Evolutionary conservation across 495 filamentous ascomycete species (phyloP).

Genomic region (Hypoxylon lenormandii): DNA sequence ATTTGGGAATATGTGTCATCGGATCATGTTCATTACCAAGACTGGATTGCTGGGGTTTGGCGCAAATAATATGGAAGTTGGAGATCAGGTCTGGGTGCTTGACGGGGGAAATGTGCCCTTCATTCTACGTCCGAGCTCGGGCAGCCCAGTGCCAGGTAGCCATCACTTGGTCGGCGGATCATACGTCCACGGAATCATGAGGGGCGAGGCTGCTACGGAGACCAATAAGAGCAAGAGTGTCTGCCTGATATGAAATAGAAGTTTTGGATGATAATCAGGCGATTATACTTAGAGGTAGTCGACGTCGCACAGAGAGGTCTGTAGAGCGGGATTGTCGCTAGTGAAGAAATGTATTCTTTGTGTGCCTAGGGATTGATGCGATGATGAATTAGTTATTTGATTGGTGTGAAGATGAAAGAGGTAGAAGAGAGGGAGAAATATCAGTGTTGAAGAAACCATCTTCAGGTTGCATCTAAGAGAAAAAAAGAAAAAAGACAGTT

Average conservation of each 20-base stretch:
- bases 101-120: slow-evolving; percentile 6
- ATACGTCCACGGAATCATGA: slow-evolving; percentile 5
- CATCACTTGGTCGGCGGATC: not conserved
- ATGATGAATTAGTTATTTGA: no score
- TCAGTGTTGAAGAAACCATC: no score
- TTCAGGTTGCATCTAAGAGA: no score
- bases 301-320: no score
- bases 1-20: not conserved
- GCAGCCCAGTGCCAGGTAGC: not conserved
- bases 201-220: not conserved
- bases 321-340: no score
- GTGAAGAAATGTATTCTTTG: no score
- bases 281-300: not conserved
- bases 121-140: not conserved
- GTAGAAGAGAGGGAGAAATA: no score
- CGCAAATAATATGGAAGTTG: not conserved
- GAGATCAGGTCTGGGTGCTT: slow-evolving; percentile 6
- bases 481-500: no score
- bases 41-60: slow-evolving; percentile 4
- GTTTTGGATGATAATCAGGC: not conserved
- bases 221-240: not conserved
- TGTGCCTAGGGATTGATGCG: no score
- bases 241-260: not conserved
- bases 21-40: slow-evolving; percentile 5
- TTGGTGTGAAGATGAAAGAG: no score